Evolutionary conservation across 768 basidiomycete species (phyloP).

Genomic region (Suillus discolor): DNA sequence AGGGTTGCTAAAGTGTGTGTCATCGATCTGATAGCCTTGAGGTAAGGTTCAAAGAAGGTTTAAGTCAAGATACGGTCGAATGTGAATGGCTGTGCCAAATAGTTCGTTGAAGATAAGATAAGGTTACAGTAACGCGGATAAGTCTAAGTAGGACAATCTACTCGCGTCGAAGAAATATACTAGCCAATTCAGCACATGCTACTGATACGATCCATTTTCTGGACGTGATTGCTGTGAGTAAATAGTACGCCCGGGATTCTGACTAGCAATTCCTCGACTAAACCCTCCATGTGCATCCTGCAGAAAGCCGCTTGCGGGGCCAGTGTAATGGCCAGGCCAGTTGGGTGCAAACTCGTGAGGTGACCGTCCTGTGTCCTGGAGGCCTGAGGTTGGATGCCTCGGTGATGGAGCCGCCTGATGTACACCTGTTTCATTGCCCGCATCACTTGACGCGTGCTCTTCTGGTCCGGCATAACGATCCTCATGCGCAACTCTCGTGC

Average conservation of each 20-base stretch:
- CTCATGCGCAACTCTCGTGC: constrained; percentile 30
- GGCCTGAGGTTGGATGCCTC: constrained; percentile 18
- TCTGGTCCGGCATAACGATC: constrained; percentile 18
- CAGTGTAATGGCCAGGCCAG: constrained; percentile 45
- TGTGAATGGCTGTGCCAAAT: neutral
- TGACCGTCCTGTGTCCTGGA: constrained; percentile 6
- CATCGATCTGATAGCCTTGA: neutral
- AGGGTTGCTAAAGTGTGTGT: constrained; percentile 31
- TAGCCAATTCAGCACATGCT: constrained; percentile 10
- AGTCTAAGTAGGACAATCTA: neutral
- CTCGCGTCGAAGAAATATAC: neutral
- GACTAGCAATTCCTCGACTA: constrained; percentile 35
- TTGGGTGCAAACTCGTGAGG: constrained; percentile 23
- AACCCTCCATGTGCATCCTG: constrained; percentile 45
- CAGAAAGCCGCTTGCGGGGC: constrained; percentile 53
- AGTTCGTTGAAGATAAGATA: constrained; percentile 3
- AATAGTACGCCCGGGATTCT: constrained; percentile 64
- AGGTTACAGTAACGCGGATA: neutral
- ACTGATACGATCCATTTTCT: constrained; percentile 34
- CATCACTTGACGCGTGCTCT: constrained; percentile 23
- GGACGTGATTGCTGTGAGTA: constrained; percentile 53
- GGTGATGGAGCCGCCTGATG: constrained; percentile 22
- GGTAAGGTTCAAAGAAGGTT: neutral
- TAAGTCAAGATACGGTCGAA: neutral
- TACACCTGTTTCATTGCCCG: constrained; percentile 25